Evolutionary conservation across 2,329 filamentous ascomycete genomes (phyloP), one percentile per base, ranked within the genome.

Genomic region (Calonectria henricotiae): DNA sequence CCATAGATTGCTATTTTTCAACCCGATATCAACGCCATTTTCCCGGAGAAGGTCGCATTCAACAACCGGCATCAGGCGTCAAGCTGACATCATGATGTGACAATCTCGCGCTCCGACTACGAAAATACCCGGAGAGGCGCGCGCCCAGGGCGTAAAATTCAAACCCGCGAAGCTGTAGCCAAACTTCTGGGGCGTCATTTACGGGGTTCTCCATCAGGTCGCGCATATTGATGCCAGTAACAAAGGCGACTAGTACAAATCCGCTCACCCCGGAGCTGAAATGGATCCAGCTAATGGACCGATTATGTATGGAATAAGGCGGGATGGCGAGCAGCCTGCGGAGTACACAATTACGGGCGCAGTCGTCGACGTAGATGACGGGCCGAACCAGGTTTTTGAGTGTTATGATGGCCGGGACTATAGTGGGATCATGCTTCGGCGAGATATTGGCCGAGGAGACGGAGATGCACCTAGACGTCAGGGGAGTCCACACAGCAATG

Each of bases 361-460:
- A 44, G 55, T 25, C 30, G 15, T 44, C 55, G 55, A 44, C 9
- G 41, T 44, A 6, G 27, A 44, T 44, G 37, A 61, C 37, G 55
- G 55, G 55, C 55, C 55, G 55, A 44, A 44, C 55, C 39, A 61
- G 55, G 55, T 61, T 30, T 17, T 17, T 17, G 17, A 43, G 39
- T 15, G 55, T 23, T 44, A 13, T 44, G 39, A 32, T 27, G 27
- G 37, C 37, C 27, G 55, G 37, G 17, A 32, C 39, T 41, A 23
- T 32, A 37, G 55, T 61, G 55, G 55, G 15, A 61, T 58, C 51
- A 58, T 58, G 32, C 32, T 23, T 58, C 51, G 51, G 51, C 51
- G 32, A 58, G 51, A 58, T 58, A 58, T 6, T 58, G n/a, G 51
- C 55, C 55, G 23, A 20, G 55, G 20, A 32, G 39, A 37, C 51